Percentiles rank a stretch among this genome's conserved stretches.
These are phyloP conservation scores for Penicillium occitanis DNA, from an alignment of 2,329 filamentous ascomycete genomes.

Conservation along the genomic window DNA sequence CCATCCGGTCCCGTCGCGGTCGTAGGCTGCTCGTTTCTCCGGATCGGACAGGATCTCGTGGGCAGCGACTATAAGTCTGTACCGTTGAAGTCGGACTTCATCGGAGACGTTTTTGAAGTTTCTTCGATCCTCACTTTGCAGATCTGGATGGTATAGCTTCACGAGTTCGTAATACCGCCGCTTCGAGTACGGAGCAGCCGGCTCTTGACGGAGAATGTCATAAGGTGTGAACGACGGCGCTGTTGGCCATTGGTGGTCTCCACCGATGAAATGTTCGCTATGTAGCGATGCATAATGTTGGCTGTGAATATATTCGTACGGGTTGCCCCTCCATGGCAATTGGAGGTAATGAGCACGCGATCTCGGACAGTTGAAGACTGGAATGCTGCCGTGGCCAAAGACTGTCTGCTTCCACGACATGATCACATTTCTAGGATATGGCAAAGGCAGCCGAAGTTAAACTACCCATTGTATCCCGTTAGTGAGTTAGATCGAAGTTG, in stretches of 20 bases:
- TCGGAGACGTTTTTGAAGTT: slow-evolving; percentile 54
- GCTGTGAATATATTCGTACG: slow-evolving; percentile 4
- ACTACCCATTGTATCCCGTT: slow-evolving; percentile 9
- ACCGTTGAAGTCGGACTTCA: slow-evolving; percentile 75
- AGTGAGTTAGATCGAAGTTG: not conserved
- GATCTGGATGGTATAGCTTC: slow-evolving; percentile 94
- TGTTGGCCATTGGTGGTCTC: slow-evolving; percentile 44
- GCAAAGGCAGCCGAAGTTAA: slow-evolving; percentile 19
- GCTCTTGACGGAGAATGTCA: slow-evolving; percentile 71
- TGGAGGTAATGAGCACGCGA: slow-evolving; percentile 37
- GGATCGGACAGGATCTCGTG: slow-evolving; percentile 86
- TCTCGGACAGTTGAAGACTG: slow-evolving; percentile 37
- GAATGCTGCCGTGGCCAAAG: slow-evolving; percentile 35
- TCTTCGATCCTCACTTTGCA: slow-evolving; percentile 48
- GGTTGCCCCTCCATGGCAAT: slow-evolving; percentile 19
- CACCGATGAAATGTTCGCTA: slow-evolving; percentile 29
- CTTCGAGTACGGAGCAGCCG: slow-evolving; percentile 73
- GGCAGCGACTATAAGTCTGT: slow-evolving; percentile 82
- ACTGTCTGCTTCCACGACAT: slow-evolving; percentile 51
- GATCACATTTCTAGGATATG: slow-evolving; percentile 34
- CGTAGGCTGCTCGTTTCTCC: slow-evolving; percentile 75
- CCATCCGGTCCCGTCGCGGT: slow-evolving; percentile 81
- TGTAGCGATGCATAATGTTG: slow-evolving; percentile 37
- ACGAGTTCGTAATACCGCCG: slow-evolving; percentile 83
- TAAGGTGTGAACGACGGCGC: slow-evolving; percentile 68